Evolutionary conservation across 116 monocot species (phyloP).

Genomic region (Posidonia oceanica): DNA sequence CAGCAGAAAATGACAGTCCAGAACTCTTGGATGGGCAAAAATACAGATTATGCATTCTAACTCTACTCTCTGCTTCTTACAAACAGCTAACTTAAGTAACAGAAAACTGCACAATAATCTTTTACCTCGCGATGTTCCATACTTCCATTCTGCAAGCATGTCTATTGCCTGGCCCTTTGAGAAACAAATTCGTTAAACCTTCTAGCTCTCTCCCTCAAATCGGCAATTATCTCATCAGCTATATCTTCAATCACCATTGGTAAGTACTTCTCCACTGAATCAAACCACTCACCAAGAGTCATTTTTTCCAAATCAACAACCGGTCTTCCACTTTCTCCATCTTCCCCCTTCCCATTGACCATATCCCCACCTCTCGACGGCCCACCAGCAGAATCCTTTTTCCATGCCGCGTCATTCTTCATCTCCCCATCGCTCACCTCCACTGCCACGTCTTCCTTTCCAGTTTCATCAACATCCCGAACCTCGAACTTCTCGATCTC

Average conservation of each 20-base stretch:
- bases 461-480: neutral
- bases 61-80: too few relatives aligned
- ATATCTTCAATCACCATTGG: constrained; percentile 21
- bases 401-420: neutral
- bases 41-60: too few relatives aligned
- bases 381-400: neutral
- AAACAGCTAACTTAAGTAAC: too few relatives aligned
- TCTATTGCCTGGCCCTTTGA: neutral
- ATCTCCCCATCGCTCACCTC: neutral
- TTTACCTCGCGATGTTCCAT: too few relatives aligned
- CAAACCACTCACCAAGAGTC: constrained; percentile 58
- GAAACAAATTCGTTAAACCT: constrained; percentile 15
- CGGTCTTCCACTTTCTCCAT: neutral
- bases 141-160: too few relatives aligned
- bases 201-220: constrained; percentile 28
- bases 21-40: too few relatives aligned
- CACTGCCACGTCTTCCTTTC: too few relatives aligned
- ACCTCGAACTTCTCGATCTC: neutral
- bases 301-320: constrained; percentile 33
- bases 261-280: constrained; percentile 34
- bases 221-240: constrained; percentile 30
- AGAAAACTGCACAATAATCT: too few relatives aligned
- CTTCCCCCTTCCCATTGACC: neutral
- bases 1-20: too few relatives aligned
- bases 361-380: neutral